Evolutionary conservation across 2,329 filamentous ascomycete species (phyloP).

Genomic region (Fusarium transvaalense): DNA sequence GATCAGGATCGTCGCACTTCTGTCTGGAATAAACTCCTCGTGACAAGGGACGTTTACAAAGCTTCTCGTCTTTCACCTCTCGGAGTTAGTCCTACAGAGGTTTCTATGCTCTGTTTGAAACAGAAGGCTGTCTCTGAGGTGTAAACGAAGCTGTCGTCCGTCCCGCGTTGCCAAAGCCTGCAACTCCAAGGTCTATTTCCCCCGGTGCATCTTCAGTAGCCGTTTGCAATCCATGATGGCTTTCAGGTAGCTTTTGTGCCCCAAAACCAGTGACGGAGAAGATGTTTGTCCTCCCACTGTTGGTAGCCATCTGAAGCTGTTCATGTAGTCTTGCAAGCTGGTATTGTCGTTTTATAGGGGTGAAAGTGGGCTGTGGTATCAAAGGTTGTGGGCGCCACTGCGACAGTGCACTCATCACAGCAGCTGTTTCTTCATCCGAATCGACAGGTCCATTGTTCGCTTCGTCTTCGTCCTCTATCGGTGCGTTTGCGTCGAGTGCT

Average conservation of each 20-base stretch:
- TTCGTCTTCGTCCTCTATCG: conserved; percentile 87
- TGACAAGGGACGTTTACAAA: not conserved
- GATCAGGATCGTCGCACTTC: not conserved
- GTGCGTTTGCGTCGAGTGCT: conserved; percentile 93
- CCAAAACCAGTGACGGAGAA: conserved; percentile 71
- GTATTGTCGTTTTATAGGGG: conserved; percentile 73
- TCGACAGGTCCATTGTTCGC: conserved; percentile 85
- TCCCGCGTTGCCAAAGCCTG: conserved; percentile 54
- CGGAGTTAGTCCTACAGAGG: not conserved
- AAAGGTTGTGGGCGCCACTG: conserved; percentile 84
- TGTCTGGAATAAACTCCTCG: not conserved
- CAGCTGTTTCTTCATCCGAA: conserved; percentile 92
- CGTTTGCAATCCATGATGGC: conserved; percentile 59
- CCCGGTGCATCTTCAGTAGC: conserved; percentile 69
- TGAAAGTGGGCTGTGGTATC: conserved; percentile 72
- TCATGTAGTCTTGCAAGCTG: conserved; percentile 73
- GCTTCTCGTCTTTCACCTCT: not conserved
- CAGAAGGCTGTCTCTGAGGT: conserved; percentile 60
- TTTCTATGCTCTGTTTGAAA: conserved; percentile 61
- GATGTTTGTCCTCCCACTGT: conserved; percentile 74
- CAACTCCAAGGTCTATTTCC: conserved; percentile 64
- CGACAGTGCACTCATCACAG: conserved; percentile 84
- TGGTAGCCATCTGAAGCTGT: conserved; percentile 75
- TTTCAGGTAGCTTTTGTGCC: conserved; percentile 65
- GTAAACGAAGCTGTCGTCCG: conserved; percentile 61